Base-by-base conservation (phyloP, 441 rosid species). In the Adansonia gregorii region DNA sequence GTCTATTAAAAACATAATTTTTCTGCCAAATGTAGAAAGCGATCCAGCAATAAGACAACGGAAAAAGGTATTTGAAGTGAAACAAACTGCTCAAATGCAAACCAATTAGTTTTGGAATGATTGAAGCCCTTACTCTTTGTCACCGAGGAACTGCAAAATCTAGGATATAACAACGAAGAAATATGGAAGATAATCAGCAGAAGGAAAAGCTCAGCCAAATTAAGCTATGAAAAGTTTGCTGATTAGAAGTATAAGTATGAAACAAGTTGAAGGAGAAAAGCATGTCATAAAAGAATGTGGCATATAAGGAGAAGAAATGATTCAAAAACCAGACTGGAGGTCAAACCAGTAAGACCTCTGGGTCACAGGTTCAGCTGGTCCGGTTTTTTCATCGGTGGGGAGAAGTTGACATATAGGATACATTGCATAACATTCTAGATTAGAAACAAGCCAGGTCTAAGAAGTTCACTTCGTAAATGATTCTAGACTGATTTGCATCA, bases 141-240 rank as follows among this genome's bases (percentile, higher is more conserved):
- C 97, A 94, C 97, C 95, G 97, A 82, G 97, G 97, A 86, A 91
- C 98, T 73, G 93, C 95, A 85, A 88, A 86, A 85, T 88, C 94
- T 91, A 86, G 83, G 84, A 82, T 76, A 85, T 67, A 68, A 73
- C 68, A 86, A 70, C 15, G 76, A 78, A 83, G 78, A 87, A 66
- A 79, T 59, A 63, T 12, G 54, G 79, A 83, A 78, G 75, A 68
- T 43, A 78, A 76, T 82, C 85, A 83, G 85, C 68, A 74, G 76
- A 58, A 31, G 58, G 72, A 81, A 71, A 65, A 78, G 41, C 35
- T 39, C 69, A 39, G 20, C 71, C 54, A 19, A 31, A 67, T 19
- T 20, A 59, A 31, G 6, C 43, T 22, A 35, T 2, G 10, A 73
- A 54, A 35, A 6, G 15, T 70, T 74, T 79, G 71, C 31, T 20